These are phyloP conservation scores for Aphanomyces invadans DNA, from an alignment of 352 stramenopile genomes.

Conservation along the genomic window DNA sequence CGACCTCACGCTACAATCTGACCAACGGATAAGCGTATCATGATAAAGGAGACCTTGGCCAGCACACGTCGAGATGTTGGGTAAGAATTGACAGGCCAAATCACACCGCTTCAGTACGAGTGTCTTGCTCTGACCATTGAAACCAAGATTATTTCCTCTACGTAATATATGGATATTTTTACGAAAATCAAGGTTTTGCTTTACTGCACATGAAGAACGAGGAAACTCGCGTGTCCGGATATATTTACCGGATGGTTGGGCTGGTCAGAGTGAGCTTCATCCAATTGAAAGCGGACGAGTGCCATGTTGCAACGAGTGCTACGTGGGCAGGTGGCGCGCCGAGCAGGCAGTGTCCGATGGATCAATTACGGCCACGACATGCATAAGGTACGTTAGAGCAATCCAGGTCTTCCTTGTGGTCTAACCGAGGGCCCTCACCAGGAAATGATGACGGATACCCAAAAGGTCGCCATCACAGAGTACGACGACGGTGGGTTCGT, in stretches of 20 bases:
- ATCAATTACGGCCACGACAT: conserved; percentile 84
- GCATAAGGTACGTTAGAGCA: conserved; percentile 44
- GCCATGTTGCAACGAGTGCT: conserved; percentile 20
- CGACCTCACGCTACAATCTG: no score
- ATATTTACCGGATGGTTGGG: neutral
- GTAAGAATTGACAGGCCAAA: no score
- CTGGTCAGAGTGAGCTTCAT: neutral
- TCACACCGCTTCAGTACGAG: no score
- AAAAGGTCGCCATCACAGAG: conserved; percentile 71
- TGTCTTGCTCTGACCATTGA: no score
- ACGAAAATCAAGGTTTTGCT: no score
- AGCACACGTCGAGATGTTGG: no score
- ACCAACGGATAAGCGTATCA: no score
- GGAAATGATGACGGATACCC: conserved; percentile 77
- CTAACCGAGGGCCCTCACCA: conserved; percentile 18
- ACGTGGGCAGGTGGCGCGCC: neutral
- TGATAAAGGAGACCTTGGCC: no score
- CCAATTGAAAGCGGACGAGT: neutral
- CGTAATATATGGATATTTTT: no score
- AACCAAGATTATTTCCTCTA: no score
- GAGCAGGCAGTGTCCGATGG: conserved; percentile 20
- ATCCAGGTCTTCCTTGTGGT: neutral
- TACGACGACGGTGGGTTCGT: conserved; percentile 83
- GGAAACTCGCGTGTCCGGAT: conserved; percentile 3
- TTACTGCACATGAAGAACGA: no score